phyloP scores from a whole-genome alignment of 2,329 filamentous ascomycete genomes.

The Colletotrichum trifolii region DNA sequence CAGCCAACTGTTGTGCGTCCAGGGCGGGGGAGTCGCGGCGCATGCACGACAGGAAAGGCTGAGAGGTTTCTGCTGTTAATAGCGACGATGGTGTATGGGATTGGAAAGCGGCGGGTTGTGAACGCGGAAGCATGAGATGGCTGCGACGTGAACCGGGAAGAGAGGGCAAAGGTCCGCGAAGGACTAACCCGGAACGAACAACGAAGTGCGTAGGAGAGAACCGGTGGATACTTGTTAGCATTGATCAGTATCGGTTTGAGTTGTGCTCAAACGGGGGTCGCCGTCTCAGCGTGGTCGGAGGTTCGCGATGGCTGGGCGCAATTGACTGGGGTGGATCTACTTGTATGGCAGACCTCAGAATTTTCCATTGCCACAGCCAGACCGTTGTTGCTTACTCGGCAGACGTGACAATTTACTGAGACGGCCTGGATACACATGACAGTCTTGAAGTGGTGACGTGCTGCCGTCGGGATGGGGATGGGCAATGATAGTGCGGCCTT shows the following conservation, averaged over 20 bases:
- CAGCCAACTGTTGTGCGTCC: too few relatives aligned
- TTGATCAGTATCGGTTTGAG: conserved; percentile 36
- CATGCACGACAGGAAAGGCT: background rate
- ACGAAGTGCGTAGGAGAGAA: background rate
- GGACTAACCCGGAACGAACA: conserved; percentile 2
- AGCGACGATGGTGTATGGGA: conserved; percentile 9
- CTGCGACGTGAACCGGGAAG: background rate
- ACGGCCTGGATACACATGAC: too few relatives aligned
- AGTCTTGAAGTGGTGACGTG: too few relatives aligned
- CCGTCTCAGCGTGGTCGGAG: conserved; percentile 36
- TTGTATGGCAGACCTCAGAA: too few relatives aligned
- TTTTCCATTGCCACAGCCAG: too few relatives aligned
- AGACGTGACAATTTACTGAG: too few relatives aligned
- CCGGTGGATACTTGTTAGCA: conserved; percentile 27
- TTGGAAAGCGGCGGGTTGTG: background rate
- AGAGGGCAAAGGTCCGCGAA: background rate
- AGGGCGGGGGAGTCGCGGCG: too few relatives aligned
- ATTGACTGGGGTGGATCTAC: conserved; percentile 1
- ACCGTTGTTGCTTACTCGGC: too few relatives aligned
- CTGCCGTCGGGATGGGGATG: too few relatives aligned
- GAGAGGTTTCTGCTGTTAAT: background rate
- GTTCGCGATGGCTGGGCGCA: conserved; percentile 24
- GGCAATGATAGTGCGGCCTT: too few relatives aligned
- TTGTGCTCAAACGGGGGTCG: conserved; percentile 35
- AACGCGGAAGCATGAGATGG: background rate